A percentile compares a stretch with the other conserved stretches of the same genome.
Conservation (phyloP, 148 eudicot genomes). For the Camellia lanceoleosa region DNA sequence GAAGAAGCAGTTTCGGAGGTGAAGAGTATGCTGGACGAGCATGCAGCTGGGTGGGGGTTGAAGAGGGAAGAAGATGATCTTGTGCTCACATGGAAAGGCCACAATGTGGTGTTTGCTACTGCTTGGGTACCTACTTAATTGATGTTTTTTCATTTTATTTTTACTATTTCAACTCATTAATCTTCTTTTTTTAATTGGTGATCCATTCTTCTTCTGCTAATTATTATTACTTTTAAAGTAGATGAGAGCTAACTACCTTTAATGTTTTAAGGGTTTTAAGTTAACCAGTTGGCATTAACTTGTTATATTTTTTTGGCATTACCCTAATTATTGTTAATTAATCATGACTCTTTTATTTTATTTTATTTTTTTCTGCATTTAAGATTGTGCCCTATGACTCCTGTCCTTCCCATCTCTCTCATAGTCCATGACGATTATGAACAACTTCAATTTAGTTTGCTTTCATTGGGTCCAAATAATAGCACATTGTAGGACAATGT, state of each 20-base stretch:
- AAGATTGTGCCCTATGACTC: too few relatives aligned
- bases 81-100: conserved; percentile 96
- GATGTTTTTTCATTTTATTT: not conserved
- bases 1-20: conserved; percentile 65
- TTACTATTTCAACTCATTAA: not conserved
- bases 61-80: conserved; percentile 85
- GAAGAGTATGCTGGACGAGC: conserved; percentile 79
- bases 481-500: too few relatives aligned
- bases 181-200: not conserved
- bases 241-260: not conserved
- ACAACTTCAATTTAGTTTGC: too few relatives aligned
- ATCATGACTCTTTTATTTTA: too few relatives aligned
- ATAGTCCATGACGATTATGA: too few relatives aligned
- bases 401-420: too few relatives aligned
- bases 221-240: not conserved
- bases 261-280: not conserved
- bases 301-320: too few relatives aligned
- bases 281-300: too few relatives aligned
- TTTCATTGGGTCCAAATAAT: too few relatives aligned
- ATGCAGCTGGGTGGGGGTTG: conserved; percentile 94
- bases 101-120: conserved; percentile 87
- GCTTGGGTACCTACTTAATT: conserved; percentile 61
- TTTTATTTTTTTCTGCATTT: too few relatives aligned
- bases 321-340: too few relatives aligned
- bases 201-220: not conserved